Percentiles rank a stretch among this genome's conserved stretches.
These are phyloP conservation scores for Chalciporus piperatus DNA, from an alignment of 768 basidiomycete species.

Conservation along the genomic window DNA sequence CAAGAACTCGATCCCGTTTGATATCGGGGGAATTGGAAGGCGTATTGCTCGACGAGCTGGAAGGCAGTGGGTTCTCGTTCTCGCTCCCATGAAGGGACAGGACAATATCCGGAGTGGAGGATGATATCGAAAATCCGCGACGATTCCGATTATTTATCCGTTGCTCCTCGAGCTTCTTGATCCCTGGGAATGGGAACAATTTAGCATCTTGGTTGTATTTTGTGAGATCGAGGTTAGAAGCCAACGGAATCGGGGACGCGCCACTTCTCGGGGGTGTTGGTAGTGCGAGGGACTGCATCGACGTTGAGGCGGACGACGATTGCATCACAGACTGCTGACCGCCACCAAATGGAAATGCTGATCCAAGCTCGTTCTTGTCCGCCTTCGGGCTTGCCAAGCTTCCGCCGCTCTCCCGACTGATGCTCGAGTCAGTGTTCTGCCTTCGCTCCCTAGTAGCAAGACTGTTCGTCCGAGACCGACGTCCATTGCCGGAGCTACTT, in stretches of 20 bases:
- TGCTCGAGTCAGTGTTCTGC: conserved; percentile 67
- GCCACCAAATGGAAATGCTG: conserved; percentile 39
- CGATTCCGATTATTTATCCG: conserved; percentile 51
- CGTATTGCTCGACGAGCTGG: conserved; percentile 50
- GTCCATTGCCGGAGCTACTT: conserved; percentile 62
- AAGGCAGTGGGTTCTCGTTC: conserved; percentile 39
- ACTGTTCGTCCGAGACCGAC: conserved; percentile 79
- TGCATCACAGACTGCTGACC: conserved; percentile 54
- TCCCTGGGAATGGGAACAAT: conserved; percentile 87
- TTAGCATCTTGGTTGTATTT: conserved; percentile 71
- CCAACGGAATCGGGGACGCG: conserved; percentile 76
- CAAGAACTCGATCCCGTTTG: conserved; percentile 58
- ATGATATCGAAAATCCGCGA: conserved; percentile 47
- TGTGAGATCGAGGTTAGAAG: conserved; percentile 64
- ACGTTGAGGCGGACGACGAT: conserved; percentile 65
- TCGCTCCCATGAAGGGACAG: conserved; percentile 46
- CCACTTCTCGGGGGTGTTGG: conserved; percentile 53
- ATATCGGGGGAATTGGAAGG: conserved; percentile 49
- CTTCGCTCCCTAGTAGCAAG: conserved; percentile 63
- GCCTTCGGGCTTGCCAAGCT: conserved; percentile 63
- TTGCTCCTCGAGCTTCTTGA: conserved; percentile 74
- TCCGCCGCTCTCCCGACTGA: conserved; percentile 74
- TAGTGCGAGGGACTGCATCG: conserved; percentile 58
- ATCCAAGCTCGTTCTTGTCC: conserved; percentile 46
- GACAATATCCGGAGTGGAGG: conserved; percentile 48